phyloP scores from a whole-genome alignment of 306 rosid genomes.

The Corylus avellana region DNA sequence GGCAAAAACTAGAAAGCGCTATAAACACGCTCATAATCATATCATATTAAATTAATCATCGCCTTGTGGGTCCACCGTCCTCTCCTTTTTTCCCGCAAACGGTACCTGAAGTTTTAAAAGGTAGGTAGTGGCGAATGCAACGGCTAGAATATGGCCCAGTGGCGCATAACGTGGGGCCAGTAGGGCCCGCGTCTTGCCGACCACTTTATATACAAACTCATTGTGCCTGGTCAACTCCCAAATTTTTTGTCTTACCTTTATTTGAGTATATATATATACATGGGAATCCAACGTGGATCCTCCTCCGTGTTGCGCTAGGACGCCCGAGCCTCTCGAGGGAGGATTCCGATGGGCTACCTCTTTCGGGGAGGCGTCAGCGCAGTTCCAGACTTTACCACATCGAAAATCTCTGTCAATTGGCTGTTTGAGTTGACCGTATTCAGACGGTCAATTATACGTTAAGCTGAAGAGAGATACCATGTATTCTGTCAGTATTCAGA shows the following conservation, averaged over 20 bases:
- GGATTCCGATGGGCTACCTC: too few relatives aligned
- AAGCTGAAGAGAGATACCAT: too few relatives aligned
- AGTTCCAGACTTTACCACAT: too few relatives aligned
- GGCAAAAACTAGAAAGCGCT: background rate
- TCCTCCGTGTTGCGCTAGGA: too few relatives aligned
- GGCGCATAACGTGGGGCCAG: background rate
- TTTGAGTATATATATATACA: background rate
- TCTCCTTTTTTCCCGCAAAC: constrained; percentile 25
- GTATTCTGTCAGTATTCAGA: too few relatives aligned
- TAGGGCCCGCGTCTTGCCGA: constrained; percentile 31
- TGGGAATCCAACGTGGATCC: background rate
- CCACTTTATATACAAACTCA: constrained; percentile 8
- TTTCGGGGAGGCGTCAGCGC: too few relatives aligned
- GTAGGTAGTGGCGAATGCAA: constrained; percentile 35
- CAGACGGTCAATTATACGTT: too few relatives aligned
- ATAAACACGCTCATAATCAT: too few relatives aligned
- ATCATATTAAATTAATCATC: constrained; percentile 10
- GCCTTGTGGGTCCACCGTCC: constrained; percentile 24
- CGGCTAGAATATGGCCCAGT: constrained; percentile 35
- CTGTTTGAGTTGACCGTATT: too few relatives aligned
- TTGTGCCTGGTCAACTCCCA: constrained; percentile 22
- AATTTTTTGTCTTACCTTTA: background rate
- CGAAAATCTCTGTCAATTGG: too few relatives aligned
- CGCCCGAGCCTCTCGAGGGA: too few relatives aligned
- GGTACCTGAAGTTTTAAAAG: constrained; percentile 17